Conservation (phyloP, 305 asterid genomes). For the Caryopteris hybrid region DNA sequence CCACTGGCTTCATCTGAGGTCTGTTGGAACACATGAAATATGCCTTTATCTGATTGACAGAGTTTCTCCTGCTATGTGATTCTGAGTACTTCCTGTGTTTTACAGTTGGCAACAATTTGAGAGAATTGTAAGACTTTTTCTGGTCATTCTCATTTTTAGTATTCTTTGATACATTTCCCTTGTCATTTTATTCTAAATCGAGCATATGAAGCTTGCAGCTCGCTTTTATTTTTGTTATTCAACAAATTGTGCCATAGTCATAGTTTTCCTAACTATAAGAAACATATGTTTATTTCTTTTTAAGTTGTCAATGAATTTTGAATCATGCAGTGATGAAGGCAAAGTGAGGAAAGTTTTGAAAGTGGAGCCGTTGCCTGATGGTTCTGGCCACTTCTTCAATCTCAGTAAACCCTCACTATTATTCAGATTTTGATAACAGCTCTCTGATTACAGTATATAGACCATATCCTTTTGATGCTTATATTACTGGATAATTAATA, state of each 20-base stretch:
- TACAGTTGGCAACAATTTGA: background rate
- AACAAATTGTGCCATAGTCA: background rate
- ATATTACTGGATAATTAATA: constrained; percentile 28
- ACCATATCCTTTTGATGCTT: background rate
- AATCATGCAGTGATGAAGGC: constrained; percentile 81
- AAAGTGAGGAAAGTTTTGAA: constrained; percentile 89
- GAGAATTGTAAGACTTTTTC: background rate
- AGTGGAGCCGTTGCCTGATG: constrained; percentile 98
- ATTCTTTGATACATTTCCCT: background rate
- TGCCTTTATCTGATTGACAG: background rate
- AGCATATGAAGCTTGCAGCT: background rate
- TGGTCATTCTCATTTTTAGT: background rate
- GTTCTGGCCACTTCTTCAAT: constrained; percentile 95
- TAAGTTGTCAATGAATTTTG: constrained; percentile 4
- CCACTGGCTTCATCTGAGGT: background rate
- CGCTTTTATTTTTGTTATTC: background rate
- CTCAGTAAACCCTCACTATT: constrained; percentile 55
- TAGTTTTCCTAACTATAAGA: background rate
- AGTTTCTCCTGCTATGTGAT: background rate
- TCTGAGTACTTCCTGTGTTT: background rate
- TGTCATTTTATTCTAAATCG: background rate
- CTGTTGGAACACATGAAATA: background rate
- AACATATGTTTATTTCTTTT: background rate
- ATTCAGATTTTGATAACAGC: background rate
- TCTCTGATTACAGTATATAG: background rate